A percentile compares a stretch with the other conserved stretches of the same genome.
phyloP scores from a whole-genome alignment of 83 land plant species.

The Thuja plicata region DNA sequence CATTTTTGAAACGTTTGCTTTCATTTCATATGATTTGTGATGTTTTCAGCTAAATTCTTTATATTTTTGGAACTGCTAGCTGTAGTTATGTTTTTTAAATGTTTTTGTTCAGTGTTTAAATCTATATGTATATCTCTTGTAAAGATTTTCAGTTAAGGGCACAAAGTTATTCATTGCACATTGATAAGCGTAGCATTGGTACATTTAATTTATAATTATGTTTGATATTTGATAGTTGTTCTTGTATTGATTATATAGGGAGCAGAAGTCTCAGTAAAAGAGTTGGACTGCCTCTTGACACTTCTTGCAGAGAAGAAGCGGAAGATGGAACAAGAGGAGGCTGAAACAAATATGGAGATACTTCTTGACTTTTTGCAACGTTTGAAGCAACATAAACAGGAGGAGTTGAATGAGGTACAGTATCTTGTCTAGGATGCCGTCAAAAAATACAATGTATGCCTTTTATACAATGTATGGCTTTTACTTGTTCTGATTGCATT shows the following conservation, averaged over 20 bases:
- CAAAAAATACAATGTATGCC: neutral
- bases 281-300: slow-evolving; percentile 71
- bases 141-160: neutral
- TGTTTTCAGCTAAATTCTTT: neutral
- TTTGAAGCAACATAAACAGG: slow-evolving; percentile 79
- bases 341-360: slow-evolving; percentile 94
- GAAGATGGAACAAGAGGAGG: slow-evolving; percentile 98
- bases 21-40: neutral
- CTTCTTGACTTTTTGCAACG: slow-evolving; percentile 83
- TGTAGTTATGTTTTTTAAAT: neutral
- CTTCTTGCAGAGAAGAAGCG: slow-evolving; percentile 89
- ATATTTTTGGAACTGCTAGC: neutral
- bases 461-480: too few relatives aligned
- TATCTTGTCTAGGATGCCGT: neutral
- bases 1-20: neutral
- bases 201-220: neutral
- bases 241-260: slow-evolving; percentile 62
- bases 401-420: slow-evolving; percentile 82
- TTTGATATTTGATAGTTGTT: neutral
- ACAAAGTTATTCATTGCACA: neutral
- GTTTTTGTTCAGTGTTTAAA: too few relatives aligned
- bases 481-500: neutral
- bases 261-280: slow-evolving; percentile 89
- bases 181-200: neutral
- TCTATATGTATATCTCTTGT: neutral